Evolutionary conservation across 2,329 filamentous ascomycete genomes (phyloP).

Genomic region (Penicillium sp.): DNA sequence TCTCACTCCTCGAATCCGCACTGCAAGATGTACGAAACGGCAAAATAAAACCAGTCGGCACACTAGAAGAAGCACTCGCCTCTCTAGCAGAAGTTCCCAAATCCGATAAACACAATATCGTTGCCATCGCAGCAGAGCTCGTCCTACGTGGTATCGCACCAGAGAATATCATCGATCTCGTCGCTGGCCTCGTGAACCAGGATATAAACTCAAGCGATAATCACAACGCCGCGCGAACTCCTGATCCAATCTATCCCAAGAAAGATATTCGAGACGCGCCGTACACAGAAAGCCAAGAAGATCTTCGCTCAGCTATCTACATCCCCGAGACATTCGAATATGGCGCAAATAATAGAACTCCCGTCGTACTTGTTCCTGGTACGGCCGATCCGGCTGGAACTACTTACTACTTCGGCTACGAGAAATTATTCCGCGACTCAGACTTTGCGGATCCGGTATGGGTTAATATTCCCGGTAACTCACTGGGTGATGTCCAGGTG

Average conservation of each 20-base stretch:
- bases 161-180: neutral
- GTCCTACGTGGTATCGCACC: neutral
- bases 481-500: slow-evolving; percentile 54
- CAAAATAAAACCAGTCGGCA: slow-evolving; percentile 8
- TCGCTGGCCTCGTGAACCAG: neutral
- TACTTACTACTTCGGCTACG: slow-evolving; percentile 54
- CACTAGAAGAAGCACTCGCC: slow-evolving; percentile 2
- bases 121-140: neutral
- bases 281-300: slow-evolving; percentile 53
- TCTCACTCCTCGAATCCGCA: neutral
- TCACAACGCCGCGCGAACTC: neutral
- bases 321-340: slow-evolving; percentile 56
- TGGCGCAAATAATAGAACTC: slow-evolving; percentile 45
- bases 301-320: slow-evolving; percentile 57
- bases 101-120: neutral
- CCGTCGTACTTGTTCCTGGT: slow-evolving; percentile 59
- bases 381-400: slow-evolving; percentile 55
- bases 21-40: slow-evolving; percentile 3
- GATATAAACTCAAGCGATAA: slow-evolving; percentile 5
- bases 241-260: neutral
- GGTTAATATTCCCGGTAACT: slow-evolving; percentile 58
- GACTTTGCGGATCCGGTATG: slow-evolving; percentile 56
- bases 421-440: slow-evolving; percentile 51
- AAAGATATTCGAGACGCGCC: slow-evolving; percentile 48
- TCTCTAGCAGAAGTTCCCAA: neutral